Conservation (phyloP, 2,329 filamentous ascomycete species). For the Penicillium paneum region DNA sequence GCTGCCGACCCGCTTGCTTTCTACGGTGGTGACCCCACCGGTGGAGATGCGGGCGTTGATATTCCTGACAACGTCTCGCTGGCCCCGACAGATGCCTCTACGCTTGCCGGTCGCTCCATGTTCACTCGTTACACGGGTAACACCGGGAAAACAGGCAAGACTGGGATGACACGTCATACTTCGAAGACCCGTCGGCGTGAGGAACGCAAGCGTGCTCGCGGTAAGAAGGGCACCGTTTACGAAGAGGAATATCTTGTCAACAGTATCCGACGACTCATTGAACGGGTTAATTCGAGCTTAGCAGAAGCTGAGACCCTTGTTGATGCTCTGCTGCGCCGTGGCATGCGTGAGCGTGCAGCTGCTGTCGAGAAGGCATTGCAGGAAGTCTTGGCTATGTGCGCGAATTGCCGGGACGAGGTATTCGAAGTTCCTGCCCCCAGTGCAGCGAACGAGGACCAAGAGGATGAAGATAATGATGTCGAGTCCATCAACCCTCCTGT, state of each 20-base stretch:
- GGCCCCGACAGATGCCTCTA: conserved; percentile 78
- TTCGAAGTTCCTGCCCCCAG: conserved; percentile 48
- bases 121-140: conserved; percentile 92
- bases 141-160: conserved; percentile 61
- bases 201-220: conserved; percentile 89
- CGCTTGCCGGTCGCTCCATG: conserved; percentile 72
- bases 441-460: conserved; percentile 15
- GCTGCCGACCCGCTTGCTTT: conserved; percentile 81
- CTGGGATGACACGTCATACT: conserved; percentile 61
- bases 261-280: conserved; percentile 76
- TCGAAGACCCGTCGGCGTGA: conserved; percentile 85
- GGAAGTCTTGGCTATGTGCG: conserved; percentile 71
- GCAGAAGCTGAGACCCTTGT: conserved; percentile 72
- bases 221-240: conserved; percentile 95
- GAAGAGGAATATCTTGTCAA: conserved; percentile 97
- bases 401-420: conserved; percentile 65
- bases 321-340: conserved; percentile 70
- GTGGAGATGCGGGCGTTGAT: conserved; percentile 57
- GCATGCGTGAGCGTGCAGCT: conserved; percentile 82
- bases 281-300: conserved; percentile 70
- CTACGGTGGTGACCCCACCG: conserved; percentile 71
- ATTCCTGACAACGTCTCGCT: conserved; percentile 90
- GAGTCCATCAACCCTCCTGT: conserved; percentile 23
- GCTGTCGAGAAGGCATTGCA: conserved; percentile 71
- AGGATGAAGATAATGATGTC: conserved; percentile 23